These are phyloP conservation scores for Cicer judaicum DNA, from an alignment of 306 rosid species.

Conservation along the genomic window DNA sequence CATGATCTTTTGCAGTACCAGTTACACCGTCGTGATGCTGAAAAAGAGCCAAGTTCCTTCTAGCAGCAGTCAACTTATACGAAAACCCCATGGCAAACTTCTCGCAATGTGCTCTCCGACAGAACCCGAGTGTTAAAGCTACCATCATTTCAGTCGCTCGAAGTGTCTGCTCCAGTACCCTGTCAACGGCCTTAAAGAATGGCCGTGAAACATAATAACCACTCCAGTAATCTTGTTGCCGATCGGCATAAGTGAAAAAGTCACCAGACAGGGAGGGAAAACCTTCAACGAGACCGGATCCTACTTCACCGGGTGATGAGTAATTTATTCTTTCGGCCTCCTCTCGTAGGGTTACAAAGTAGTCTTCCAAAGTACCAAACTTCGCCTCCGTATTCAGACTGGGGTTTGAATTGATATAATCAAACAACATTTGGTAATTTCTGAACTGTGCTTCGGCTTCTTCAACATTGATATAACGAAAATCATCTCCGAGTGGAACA, in stretches of 20 bases:
- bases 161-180: slow-evolving; percentile 89
- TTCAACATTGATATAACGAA: slow-evolving; percentile 74
- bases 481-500: slow-evolving; percentile 98
- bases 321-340: slow-evolving; percentile 88
- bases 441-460: slow-evolving; percentile 97
- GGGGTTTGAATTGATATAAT: slow-evolving; percentile 84
- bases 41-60: slow-evolving; percentile 97
- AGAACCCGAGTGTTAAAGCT: slow-evolving; percentile 76
- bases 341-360: slow-evolving; percentile 75
- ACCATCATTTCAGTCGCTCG: slow-evolving; percentile 93
- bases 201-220: slow-evolving; percentile 99
- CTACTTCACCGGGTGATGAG: slow-evolving; percentile 77
- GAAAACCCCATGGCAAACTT: slow-evolving; percentile 80
- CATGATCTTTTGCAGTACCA: slow-evolving; percentile 97
- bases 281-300: slow-evolving; percentile 81
- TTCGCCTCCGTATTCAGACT: slow-evolving; percentile 78
- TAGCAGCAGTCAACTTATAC: slow-evolving; percentile 91
- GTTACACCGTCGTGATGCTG: slow-evolving; percentile 99
- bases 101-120: slow-evolving; percentile 86
- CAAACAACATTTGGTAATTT: slow-evolving; percentile 88
- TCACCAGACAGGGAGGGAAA: slow-evolving; percentile 97
- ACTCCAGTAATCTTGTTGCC: slow-evolving; percentile 98
- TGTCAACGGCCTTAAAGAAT: slow-evolving; percentile 96
- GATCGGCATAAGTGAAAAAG: slow-evolving; percentile 94
- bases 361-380: slow-evolving; percentile 96